A percentile compares a stretch with the other conserved stretches of the same genome.
phyloP scores from a whole-genome alignment of 108 stramenopile genomes.

The Chaetoceros tenuissimus region DNA sequence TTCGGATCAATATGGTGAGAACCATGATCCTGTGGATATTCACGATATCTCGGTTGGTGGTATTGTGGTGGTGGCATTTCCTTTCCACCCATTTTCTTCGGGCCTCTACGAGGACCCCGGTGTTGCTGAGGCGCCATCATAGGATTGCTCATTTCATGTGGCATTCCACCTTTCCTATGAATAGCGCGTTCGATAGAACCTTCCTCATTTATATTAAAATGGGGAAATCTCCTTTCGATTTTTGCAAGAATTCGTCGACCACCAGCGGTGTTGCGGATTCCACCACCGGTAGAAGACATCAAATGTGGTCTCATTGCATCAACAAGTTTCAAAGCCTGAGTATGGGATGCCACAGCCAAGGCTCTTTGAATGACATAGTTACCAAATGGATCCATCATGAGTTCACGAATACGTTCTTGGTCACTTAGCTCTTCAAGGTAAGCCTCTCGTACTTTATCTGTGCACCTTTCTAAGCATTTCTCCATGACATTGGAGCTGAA shows the following conservation, averaged over 20 bases:
- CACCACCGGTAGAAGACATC: constrained; percentile 46
- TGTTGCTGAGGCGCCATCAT: not conserved
- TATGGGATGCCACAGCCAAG: constrained; percentile 83
- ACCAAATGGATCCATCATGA: constrained; percentile 95
- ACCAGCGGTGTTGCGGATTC: constrained; percentile 90
- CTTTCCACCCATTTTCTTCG: not conserved
- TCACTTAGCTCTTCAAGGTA: constrained; percentile 85
- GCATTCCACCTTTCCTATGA: not conserved
- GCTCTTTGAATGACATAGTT: constrained; percentile 96
- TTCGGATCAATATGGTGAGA: not conserved
- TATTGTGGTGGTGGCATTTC: not conserved
- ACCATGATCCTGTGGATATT: not conserved
- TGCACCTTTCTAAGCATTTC: constrained; percentile 92
- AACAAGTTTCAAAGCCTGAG: constrained; percentile 87
- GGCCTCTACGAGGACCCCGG: not conserved
- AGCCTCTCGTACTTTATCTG: constrained; percentile 73
- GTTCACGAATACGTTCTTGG: constrained; percentile 67
- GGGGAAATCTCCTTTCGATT: constrained; percentile 90
- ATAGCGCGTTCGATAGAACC: constrained; percentile 16
- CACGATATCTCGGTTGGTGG: not conserved
- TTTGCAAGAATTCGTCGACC: constrained; percentile 89
- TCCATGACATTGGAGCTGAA: constrained; percentile 98
- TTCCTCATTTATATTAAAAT: constrained; percentile 61
- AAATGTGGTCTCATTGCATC: constrained; percentile 94
- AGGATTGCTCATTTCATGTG: not conserved